Percentiles rank a stretch among this genome's conserved stretches.
Evolutionary conservation across 192 early-diverging fungal species (phyloP).

Genomic region (Umbelopsis sp.): DNA sequence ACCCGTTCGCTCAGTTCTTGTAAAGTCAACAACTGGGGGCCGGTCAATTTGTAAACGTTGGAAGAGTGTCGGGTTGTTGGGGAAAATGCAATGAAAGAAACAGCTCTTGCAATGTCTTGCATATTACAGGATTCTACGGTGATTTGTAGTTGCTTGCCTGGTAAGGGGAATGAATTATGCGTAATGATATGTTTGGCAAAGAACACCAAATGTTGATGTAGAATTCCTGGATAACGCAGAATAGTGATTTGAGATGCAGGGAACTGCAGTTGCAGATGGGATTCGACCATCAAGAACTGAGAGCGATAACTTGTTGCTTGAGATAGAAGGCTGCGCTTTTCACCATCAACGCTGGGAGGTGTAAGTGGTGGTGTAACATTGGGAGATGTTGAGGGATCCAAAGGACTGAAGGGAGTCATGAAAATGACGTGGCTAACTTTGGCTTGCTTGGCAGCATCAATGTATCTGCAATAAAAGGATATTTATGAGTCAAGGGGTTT

Average conservation of each 20-base stretch:
- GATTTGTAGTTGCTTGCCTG: slow-evolving; percentile 30
- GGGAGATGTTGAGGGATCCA: slow-evolving; percentile 24
- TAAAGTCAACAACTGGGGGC: slow-evolving; percentile 37
- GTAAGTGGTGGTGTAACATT: slow-evolving; percentile 17
- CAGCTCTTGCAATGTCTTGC: slow-evolving; percentile 38
- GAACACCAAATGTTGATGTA: slow-evolving; percentile 41
- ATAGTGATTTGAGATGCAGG: slow-evolving; percentile 31
- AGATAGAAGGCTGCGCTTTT: background rate
- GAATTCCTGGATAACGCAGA: slow-evolving; percentile 41
- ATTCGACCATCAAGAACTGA: slow-evolving; percentile 37
- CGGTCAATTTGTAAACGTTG: slow-evolving; percentile 35
- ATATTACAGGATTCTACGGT: slow-evolving; percentile 41
- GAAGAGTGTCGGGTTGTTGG: slow-evolving; percentile 26
- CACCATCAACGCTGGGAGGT: slow-evolving; percentile 4
- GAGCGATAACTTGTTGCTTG: slow-evolving; percentile 22
- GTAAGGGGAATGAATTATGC: slow-evolving; percentile 39
- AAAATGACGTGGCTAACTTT: slow-evolving; percentile 40
- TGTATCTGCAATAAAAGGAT: slow-evolving; percentile 28
- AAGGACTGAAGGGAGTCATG: slow-evolving; percentile 35
- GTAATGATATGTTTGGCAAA: slow-evolving; percentile 38
- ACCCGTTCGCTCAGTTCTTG: slow-evolving; percentile 39
- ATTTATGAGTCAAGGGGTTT: background rate
- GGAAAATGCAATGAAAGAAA: slow-evolving; percentile 31
- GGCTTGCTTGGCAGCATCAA: slow-evolving; percentile 40
- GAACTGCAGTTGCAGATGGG: slow-evolving; percentile 28